Conservation (phyloP, 2,329 filamentous ascomycete species). For the Aspergillus fijiensis region DNA sequence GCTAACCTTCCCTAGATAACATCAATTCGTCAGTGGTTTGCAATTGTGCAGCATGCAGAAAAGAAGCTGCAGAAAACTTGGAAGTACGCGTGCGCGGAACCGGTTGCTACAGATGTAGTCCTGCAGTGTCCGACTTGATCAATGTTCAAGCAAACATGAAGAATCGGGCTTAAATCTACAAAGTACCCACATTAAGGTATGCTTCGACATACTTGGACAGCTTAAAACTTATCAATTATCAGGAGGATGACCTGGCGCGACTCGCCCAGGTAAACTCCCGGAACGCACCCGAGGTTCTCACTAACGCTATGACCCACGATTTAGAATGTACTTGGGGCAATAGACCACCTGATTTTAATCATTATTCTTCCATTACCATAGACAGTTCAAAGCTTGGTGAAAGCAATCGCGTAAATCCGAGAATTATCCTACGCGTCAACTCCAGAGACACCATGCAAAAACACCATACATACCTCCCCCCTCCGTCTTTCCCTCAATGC, state of each 20-base stretch:
- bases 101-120: too few species aligned
- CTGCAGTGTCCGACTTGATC: too few species aligned
- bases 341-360: too few species aligned
- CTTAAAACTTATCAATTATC: not conserved
- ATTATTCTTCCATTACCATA: too few species aligned
- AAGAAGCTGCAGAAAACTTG: not conserved
- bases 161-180: too few species aligned
- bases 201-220: not conserved
- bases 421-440: not conserved
- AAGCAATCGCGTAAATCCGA: not conserved
- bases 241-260: too few species aligned
- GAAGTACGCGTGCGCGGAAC: not conserved
- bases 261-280: too few species aligned
- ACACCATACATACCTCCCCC: not conserved
- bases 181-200: too few species aligned
- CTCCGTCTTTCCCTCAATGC: not conserved
- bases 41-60: not conserved
- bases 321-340: too few species aligned
- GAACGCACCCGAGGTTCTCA: too few species aligned
- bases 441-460: not conserved
- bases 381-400: not conserved
- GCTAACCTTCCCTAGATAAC: not conserved
- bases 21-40: not conserved
- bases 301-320: too few species aligned
- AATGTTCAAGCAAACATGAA: too few species aligned